Base-by-base conservation (phyloP, 1,284 basidiomycete genomes). In the Meripilus lineatus region DNA sequence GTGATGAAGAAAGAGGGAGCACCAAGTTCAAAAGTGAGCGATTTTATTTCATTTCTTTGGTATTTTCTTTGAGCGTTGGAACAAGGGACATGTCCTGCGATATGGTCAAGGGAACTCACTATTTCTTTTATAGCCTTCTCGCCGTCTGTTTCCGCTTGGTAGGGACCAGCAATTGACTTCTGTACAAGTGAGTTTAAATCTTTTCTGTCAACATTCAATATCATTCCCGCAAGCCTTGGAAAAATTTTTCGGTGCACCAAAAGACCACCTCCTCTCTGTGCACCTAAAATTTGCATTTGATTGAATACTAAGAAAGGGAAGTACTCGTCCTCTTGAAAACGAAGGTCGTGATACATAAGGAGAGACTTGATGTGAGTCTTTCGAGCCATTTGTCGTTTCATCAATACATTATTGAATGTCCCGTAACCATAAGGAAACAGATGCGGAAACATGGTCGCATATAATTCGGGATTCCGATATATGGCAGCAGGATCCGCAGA, bases 271-370 rank as follows among this genome's bases (percentile, higher is more conserved):
- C 53, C 58, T 4, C 43, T 51, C 1, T 52, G 50, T 17, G 46
- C 45, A 0, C 48, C 30, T 37, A 59, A 65, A 1, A 71, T 61
- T 48, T 71, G 68, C 25, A 64, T 49, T 44, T 71, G 64, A 50
- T 64, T 69, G 28, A 71, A 68, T 0, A 63, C 65, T 15, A 70
- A 52, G 21, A 71, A 20, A 0, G 63, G 54, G 52, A 70, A 71
- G 13, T 53, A 43, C 1, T 48, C 21, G 42, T 70, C 68, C 0
- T 32, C 38, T 38, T 71, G 68, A 51, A 71, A 71, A 0, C 61
- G 32, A 36, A 64, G 63, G 45, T 71, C 66, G 52, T 66, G 55
- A 45, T 69, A 71, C 57, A 67, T 57, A 1, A 71, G 44, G 6
- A 68, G 41, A 14, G 53, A 44, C 18, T 44, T 32, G 24, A 61